Evolutionary conservation across 2,329 filamentous ascomycete genomes (phyloP).

Genomic region (Trichoderma polysporum): DNA sequence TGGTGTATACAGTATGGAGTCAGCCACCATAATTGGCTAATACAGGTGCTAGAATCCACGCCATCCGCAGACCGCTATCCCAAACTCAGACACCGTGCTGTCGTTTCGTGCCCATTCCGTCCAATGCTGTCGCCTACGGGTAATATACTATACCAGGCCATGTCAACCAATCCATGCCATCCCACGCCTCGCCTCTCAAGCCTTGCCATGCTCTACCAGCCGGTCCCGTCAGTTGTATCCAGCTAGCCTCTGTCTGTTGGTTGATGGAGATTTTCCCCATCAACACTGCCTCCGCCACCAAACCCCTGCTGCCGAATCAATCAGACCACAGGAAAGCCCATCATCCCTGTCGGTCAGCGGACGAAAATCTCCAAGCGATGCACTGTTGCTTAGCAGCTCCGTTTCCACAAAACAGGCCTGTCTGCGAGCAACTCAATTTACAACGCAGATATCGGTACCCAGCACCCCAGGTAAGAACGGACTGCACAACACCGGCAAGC

Average conservation of each 20-base stretch:
- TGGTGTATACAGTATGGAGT: neutral
- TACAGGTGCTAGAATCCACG: neutral
- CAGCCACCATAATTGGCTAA: neutral
- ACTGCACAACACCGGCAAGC: neutral
- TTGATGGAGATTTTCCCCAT: neutral
- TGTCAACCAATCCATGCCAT: neutral
- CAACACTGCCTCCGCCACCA: slow-evolving; percentile 4
- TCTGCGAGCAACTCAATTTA: neutral
- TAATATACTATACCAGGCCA: neutral
- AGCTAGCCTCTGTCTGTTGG: neutral
- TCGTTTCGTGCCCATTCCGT: neutral
- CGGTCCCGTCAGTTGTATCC: neutral
- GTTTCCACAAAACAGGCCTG: neutral
- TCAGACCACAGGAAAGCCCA: neutral
- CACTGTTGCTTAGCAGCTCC: neutral
- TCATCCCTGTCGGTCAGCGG: neutral
- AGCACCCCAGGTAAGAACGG: neutral
- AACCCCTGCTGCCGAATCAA: neutral
- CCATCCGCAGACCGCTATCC: neutral
- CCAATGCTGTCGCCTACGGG: neutral
- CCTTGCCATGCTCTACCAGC: neutral
- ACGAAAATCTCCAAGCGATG: slow-evolving; percentile 15
- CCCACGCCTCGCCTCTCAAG: neutral
- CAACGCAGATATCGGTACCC: neutral
- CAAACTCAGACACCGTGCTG: neutral